These are phyloP conservation scores for Penicillium bovifimosum DNA, from an alignment of 495 filamentous ascomycete species.

Conservation along the genomic window DNA sequence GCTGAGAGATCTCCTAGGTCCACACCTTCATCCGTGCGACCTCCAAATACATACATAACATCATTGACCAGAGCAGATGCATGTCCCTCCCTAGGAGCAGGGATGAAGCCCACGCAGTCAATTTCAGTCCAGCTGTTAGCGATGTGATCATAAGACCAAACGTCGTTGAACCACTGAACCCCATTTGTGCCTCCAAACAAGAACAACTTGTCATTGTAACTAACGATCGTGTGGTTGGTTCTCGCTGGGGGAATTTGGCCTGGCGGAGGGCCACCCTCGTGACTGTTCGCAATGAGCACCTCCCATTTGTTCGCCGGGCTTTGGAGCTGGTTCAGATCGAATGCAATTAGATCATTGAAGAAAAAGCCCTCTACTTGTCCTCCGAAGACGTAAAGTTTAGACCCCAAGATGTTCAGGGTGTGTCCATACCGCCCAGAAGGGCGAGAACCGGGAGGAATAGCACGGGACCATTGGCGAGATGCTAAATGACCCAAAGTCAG, in stretches of 20 bases:
- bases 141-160: slow-evolving; percentile 86
- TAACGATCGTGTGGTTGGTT: slow-evolving; percentile 92
- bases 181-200: slow-evolving; percentile 98
- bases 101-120: slow-evolving; percentile 97
- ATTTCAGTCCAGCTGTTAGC: slow-evolving; percentile 77
- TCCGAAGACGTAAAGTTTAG: slow-evolving; percentile 94
- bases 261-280: slow-evolving; percentile 57
- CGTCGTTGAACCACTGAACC: slow-evolving; percentile 94
- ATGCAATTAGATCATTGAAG: slow-evolving; percentile 96
- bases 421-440: slow-evolving; percentile 94
- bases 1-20: slow-evolving; percentile 93
- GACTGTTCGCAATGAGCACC: slow-evolving; percentile 70
- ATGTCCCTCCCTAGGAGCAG: slow-evolving; percentile 87
- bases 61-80: slow-evolving; percentile 89
- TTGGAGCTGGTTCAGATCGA: slow-evolving; percentile 91
- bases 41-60: slow-evolving; percentile 99
- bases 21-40: slow-evolving; percentile 85
- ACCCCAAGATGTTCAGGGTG: slow-evolving; percentile 90
- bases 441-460: slow-evolving; percentile 73
- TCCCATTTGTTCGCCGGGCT: slow-evolving; percentile 89
- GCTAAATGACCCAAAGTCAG: slow-evolving; percentile 45
- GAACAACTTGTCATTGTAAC: slow-evolving; percentile 89
- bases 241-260: slow-evolving; percentile 79
- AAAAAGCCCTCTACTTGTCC: slow-evolving; percentile 97
- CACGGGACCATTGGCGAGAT: slow-evolving; percentile 95